Conservation (phyloP, 306 rosid species). For the Trifolium fragiferum region DNA sequence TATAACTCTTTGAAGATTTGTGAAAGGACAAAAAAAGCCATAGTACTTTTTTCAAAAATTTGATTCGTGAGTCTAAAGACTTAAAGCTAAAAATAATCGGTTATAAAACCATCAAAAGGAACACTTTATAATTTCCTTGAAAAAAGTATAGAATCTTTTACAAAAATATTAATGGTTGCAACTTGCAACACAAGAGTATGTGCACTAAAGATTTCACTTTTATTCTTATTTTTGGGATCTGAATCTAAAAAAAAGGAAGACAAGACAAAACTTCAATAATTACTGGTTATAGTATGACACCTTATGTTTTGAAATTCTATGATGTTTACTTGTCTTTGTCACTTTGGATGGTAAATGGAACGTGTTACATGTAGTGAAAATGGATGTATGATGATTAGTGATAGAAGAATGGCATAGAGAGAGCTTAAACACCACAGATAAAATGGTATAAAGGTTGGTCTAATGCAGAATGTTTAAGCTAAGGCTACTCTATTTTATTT, state of each 20-base stretch:
- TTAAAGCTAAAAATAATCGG: slow-evolving; percentile 34
- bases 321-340: slow-evolving; percentile 47
- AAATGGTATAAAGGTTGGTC: slow-evolving; percentile 20
- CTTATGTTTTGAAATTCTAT: slow-evolving; percentile 10
- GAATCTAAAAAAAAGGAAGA: slow-evolving; percentile 32
- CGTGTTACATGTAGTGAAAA: slow-evolving; percentile 35
- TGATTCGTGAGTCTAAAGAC: slow-evolving; percentile 38
- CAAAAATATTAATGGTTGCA: slow-evolving; percentile 51
- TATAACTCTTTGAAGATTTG: background rate
- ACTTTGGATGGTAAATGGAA: slow-evolving; percentile 42
- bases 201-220: background rate
- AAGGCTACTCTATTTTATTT: slow-evolving; percentile 27
- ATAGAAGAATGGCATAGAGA: slow-evolving; percentile 32
- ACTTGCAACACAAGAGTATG: background rate
- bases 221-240: slow-evolving; percentile 16
- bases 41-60: slow-evolving; percentile 29
- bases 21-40: slow-evolving; percentile 27
- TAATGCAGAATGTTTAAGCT: slow-evolving; percentile 27
- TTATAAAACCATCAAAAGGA: slow-evolving; percentile 44
- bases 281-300: slow-evolving; percentile 33
- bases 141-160: slow-evolving; percentile 42
- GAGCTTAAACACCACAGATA: slow-evolving; percentile 48
- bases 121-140: slow-evolving; percentile 18
- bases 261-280: slow-evolving; percentile 29
- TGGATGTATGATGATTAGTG: slow-evolving; percentile 41